phyloP scores from a whole-genome alignment of 805 yeast species.

The Pichia eremophila region DNA sequence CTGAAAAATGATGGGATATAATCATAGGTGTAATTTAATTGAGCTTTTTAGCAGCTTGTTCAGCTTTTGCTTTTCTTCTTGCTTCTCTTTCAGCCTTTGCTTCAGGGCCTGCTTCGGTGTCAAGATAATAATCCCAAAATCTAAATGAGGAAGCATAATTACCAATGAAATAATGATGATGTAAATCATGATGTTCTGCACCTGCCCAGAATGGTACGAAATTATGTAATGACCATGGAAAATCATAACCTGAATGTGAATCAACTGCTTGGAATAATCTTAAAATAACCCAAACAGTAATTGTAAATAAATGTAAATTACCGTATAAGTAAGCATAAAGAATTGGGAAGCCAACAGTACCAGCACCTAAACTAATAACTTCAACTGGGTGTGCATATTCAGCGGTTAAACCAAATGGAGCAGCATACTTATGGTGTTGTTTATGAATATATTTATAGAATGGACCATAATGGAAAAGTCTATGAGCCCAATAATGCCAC shows the following conservation, averaged over 20 bases:
- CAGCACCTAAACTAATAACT: slow-evolving; percentile 47
- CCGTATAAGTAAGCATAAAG: slow-evolving; percentile 40
- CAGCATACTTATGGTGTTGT: slow-evolving; percentile 53
- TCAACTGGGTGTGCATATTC: slow-evolving; percentile 56
- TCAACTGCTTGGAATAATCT: slow-evolving; percentile 53
- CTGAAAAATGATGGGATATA: too few relatives aligned
- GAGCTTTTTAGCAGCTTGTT: slow-evolving; percentile 19
- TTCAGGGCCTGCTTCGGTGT: slow-evolving; percentile 48
- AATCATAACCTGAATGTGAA: slow-evolving; percentile 53
- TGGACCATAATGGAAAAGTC: slow-evolving; percentile 46
- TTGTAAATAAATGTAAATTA: slow-evolving; percentile 44
- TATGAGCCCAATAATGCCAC: slow-evolving; percentile 56
- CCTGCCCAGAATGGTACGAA: slow-evolving; percentile 60
- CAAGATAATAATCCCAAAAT: slow-evolving; percentile 46
- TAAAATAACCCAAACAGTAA: slow-evolving; percentile 41
- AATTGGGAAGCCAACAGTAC: slow-evolving; percentile 54
- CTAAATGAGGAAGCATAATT: slow-evolving; percentile 49
- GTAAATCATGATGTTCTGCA: slow-evolving; percentile 54
- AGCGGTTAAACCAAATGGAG: slow-evolving; percentile 54
- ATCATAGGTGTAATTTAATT: background rate
- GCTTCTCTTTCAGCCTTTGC: slow-evolving; percentile 40
- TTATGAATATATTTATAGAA: slow-evolving; percentile 51
- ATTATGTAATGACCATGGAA: slow-evolving; percentile 51
- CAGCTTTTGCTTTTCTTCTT: slow-evolving; percentile 34
- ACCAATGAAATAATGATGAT: slow-evolving; percentile 52